phyloP scores from a whole-genome alignment of 805 yeast species.

The Sugiyamaella mastotermitis region DNA sequence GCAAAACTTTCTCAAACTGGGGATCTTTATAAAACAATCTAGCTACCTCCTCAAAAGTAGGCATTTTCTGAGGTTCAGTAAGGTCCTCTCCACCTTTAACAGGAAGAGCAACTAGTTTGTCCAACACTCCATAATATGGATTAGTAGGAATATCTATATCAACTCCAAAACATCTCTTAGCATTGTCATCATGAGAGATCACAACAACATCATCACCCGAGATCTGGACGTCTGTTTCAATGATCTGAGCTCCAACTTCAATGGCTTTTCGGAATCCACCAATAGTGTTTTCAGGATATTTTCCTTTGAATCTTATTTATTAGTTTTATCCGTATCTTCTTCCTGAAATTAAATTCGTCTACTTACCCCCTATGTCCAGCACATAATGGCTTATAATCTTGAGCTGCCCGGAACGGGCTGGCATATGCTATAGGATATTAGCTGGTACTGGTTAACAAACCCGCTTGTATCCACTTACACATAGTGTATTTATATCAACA shows the following conservation, averaged over 20 bases:
- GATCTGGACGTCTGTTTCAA: conserved; percentile 54
- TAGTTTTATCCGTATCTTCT: neutral
- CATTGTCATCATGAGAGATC: conserved; percentile 46
- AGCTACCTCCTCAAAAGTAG: conserved; percentile 38
- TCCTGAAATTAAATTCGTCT: neutral
- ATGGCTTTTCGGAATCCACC: conserved; percentile 20
- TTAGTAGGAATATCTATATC: conserved; percentile 35
- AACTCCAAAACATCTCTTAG: conserved; percentile 44
- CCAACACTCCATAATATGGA: conserved; percentile 32
- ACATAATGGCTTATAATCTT: conserved; percentile 16
- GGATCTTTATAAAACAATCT: conserved; percentile 35
- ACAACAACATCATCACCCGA: conserved; percentile 49
- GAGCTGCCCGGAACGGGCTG: conserved; percentile 5
- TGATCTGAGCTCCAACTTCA: conserved; percentile 39
- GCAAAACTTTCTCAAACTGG: conserved; percentile 23
- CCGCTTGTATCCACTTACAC: neutral
- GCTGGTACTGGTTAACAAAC: neutral
- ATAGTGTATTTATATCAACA: too few species aligned
- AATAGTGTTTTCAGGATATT: conserved; percentile 27
- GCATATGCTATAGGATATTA: neutral
- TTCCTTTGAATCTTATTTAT: conserved; percentile 17
- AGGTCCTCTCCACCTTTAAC: conserved; percentile 18
- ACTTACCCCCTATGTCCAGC: conserved; percentile 25
- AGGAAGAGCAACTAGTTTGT: conserved; percentile 24
- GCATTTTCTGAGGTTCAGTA: conserved; percentile 31